Conservation (phyloP, 257 asterid genomes). For the Apocynum venetum region DNA sequence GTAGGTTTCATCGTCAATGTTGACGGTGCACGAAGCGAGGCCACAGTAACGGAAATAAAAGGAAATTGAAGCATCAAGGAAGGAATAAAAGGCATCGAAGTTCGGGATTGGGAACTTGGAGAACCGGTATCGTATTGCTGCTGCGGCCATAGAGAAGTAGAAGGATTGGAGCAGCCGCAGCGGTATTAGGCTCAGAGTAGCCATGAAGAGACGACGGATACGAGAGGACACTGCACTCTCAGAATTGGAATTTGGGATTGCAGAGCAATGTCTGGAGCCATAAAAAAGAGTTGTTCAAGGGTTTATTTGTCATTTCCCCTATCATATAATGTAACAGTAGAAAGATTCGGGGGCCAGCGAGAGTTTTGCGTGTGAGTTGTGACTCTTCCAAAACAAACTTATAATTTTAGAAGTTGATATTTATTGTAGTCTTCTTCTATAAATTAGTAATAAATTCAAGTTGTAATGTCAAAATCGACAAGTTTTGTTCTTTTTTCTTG, state of each 20-base stretch:
- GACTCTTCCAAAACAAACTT: too few species aligned
- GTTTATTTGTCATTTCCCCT: neutral
- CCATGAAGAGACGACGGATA: conserved; percentile 24
- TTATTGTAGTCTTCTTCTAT: too few species aligned
- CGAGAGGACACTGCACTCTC: neutral
- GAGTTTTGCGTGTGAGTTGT: too few species aligned
- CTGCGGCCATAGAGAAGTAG: conserved; percentile 30
- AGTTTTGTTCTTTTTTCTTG: too few species aligned
- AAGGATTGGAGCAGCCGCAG: conserved; percentile 37
- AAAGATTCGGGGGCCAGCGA: too few species aligned
- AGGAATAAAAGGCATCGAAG: conserved; percentile 36
- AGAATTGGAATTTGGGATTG: neutral
- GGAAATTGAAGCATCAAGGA: conserved; percentile 43
- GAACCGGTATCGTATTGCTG: conserved; percentile 20
- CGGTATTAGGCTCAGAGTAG: conserved; percentile 21
- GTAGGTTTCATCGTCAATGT: conserved; percentile 55
- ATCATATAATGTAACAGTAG: too few species aligned
- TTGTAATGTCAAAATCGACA: too few species aligned
- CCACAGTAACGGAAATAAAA: conserved; percentile 49
- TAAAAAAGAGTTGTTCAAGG: neutral
- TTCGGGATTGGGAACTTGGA: conserved; percentile 39
- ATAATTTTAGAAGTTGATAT: too few species aligned
- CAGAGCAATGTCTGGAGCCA: too few species aligned
- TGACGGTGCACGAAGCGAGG: conserved; percentile 45
- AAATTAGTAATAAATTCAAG: too few species aligned